These are phyloP conservation scores for Pseudonitzschia multiseries DNA, from an alignment of 108 stramenopile species.

Conservation along the genomic window DNA sequence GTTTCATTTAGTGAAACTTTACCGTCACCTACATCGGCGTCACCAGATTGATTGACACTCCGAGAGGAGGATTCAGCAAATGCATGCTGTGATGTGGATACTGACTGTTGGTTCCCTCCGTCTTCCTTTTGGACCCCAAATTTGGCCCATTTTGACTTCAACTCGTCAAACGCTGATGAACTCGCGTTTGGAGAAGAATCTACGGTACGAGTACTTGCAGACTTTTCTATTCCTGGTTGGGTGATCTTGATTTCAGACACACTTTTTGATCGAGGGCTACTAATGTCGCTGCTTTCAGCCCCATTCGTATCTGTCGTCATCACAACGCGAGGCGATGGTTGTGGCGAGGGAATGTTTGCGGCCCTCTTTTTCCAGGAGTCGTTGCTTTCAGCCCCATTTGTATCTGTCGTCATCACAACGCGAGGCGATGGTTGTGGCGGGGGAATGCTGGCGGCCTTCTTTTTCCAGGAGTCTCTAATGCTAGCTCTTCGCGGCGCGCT, in stretches of 20 bases:
- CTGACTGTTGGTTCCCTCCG: background rate
- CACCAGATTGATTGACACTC: too few relatives aligned
- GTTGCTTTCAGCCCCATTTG: too few relatives aligned
- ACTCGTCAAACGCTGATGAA: slow-evolving; percentile 24
- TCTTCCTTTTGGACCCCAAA: slow-evolving; percentile 14
- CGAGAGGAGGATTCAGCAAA: background rate
- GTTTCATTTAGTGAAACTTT: too few relatives aligned
- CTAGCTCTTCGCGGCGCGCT: slow-evolving; percentile 1
- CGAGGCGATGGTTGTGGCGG: slow-evolving; percentile 8
- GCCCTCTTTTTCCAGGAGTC: slow-evolving; percentile 18
- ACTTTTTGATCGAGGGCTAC: background rate
- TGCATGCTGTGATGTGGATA: background rate
- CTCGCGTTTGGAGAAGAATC: background rate
- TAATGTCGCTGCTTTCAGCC: too few relatives aligned
- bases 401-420: background rate
- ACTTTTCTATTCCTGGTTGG: background rate
- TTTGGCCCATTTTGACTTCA: slow-evolving; percentile 32
- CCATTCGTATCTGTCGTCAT: background rate
- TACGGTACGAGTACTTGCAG: background rate
- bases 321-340: background rate
- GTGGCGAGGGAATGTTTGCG: slow-evolving; percentile 1
- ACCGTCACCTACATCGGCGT: too few relatives aligned
- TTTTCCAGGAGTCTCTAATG: slow-evolving; percentile 15
- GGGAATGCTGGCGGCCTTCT: slow-evolving; percentile 5
- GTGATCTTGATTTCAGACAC: background rate